phyloP scores from a whole-genome alignment of 116 monocot genomes.

The Posidonia oceanica region DNA sequence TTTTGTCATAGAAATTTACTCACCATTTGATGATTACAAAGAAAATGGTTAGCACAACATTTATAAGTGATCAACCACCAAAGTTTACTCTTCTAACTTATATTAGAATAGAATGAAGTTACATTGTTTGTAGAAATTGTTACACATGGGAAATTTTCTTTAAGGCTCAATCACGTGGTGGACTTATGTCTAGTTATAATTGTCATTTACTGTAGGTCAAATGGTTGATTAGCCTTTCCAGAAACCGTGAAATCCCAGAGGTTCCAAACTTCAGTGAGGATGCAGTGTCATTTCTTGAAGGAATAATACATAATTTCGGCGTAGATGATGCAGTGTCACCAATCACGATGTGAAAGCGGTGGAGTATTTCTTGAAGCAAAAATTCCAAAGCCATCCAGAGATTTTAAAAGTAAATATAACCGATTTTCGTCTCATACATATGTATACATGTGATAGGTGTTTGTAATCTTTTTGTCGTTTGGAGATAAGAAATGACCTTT shows the following conservation, averaged over 20 bases:
- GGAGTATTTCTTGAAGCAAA: slow-evolving; percentile 84
- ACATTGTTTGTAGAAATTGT: too few species aligned
- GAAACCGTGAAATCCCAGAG: slow-evolving; percentile 64
- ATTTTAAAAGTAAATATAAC: slow-evolving; percentile 47
- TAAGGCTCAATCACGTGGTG: background rate
- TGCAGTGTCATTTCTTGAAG: slow-evolving; percentile 53
- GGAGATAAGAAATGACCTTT: background rate
- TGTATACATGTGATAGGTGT: too few species aligned
- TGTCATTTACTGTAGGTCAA: slow-evolving; percentile 39
- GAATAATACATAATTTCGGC: slow-evolving; percentile 45
- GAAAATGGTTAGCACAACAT: too few species aligned
- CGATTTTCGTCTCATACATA: background rate
- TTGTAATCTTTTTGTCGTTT: background rate
- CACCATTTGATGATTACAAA: too few species aligned
- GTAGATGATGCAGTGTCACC: slow-evolving; percentile 67
- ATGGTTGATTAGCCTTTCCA: slow-evolving; percentile 82
- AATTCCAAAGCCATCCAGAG: slow-evolving; percentile 56
- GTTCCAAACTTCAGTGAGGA: slow-evolving; percentile 61
- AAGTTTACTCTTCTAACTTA: too few species aligned
- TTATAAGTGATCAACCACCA: too few species aligned
- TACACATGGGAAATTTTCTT: too few species aligned
- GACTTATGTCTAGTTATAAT: background rate
- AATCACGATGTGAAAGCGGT: slow-evolving; percentile 97
- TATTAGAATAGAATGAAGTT: too few species aligned
- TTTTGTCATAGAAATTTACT: too few species aligned